Evolutionary conservation across 495 filamentous ascomycete species (phyloP).

Genomic region (Xanthoparmelia taractica): DNA sequence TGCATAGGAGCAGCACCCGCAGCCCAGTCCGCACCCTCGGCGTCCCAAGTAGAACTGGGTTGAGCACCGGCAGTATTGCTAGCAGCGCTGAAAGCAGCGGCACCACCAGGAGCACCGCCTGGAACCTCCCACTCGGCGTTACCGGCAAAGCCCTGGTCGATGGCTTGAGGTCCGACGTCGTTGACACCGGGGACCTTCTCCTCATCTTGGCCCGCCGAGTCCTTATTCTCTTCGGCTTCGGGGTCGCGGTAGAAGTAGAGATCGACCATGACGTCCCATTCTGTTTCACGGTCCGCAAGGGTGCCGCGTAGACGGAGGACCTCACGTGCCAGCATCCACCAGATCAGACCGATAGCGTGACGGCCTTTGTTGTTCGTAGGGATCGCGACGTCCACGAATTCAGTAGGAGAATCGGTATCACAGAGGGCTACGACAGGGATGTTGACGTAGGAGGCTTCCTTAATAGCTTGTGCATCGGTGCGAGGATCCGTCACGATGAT

Average conservation of each 20-base stretch:
- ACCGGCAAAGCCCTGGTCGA: slow-evolving; percentile 69
- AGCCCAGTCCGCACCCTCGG: slow-evolving; percentile 66
- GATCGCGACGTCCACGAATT: slow-evolving; percentile 99
- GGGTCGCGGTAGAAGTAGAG: slow-evolving; percentile 99
- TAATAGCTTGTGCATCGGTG: slow-evolving; percentile 99
- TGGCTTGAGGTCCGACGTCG: slow-evolving; percentile 70
- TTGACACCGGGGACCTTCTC: slow-evolving; percentile 66
- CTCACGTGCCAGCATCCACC: slow-evolving; percentile 99
- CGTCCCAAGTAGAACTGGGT: slow-evolving; percentile 63
- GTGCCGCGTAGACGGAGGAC: slow-evolving; percentile 97
- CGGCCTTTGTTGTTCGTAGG: slow-evolving; percentile 99
- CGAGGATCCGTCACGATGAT: slow-evolving; percentile 99
- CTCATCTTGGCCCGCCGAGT: slow-evolving; percentile 54
- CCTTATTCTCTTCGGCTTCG: slow-evolving; percentile 96
- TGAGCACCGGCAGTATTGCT: slow-evolving; percentile 51
- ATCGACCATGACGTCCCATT: slow-evolving; percentile 99
- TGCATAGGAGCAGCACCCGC: slow-evolving; percentile 49
- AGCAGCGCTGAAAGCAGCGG: slow-evolving; percentile 53
- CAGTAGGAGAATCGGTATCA: slow-evolving; percentile 98
- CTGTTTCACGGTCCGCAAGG: slow-evolving; percentile 82
- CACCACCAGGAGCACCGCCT: slow-evolving; percentile 52
- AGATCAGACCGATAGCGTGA: slow-evolving; percentile 94
- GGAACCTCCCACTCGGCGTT: slow-evolving; percentile 65
- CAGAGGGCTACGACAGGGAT: slow-evolving; percentile 98
- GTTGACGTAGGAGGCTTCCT: slow-evolving; percentile 99